These are phyloP conservation scores for Trypanosoma conorhini DNA, from an alignment of 208 protist genomes.

Conservation along the genomic window DNA sequence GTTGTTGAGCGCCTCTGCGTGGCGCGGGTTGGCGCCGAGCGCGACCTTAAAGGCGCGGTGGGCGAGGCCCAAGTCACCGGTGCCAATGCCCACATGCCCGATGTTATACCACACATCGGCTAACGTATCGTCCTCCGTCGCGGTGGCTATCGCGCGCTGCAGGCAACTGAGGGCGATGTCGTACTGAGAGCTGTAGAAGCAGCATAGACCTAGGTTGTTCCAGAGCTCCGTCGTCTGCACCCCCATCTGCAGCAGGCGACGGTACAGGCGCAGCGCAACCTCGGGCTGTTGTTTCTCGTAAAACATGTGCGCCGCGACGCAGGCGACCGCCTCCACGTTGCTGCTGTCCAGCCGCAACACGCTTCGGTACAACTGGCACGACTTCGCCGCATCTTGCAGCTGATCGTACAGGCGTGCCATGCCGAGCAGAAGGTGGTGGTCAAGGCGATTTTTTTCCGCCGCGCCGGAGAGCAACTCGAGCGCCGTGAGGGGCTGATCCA, in stretches of 20 bases:
- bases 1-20: slow-evolving; percentile 95
- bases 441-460: slow-evolving; percentile 78
- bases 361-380: slow-evolving; percentile 78
- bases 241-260: slow-evolving; percentile 95
- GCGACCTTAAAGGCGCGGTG: slow-evolving; percentile 93
- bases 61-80: slow-evolving; percentile 91
- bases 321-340: slow-evolving; percentile 95
- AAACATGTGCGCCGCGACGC: slow-evolving; percentile 93
- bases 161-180: slow-evolving; percentile 95
- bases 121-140: slow-evolving; percentile 60
- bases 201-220: slow-evolving; percentile 96
- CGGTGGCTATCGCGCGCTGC: slow-evolving; percentile 77
- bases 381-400: slow-evolving; percentile 83
- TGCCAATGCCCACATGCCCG: slow-evolving; percentile 91
- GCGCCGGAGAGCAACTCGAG: slow-evolving; percentile 86
- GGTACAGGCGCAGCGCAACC: slow-evolving; percentile 93
- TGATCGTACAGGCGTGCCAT: slow-evolving; percentile 91
- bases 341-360: slow-evolving; percentile 88
- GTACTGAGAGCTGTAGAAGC: slow-evolving; percentile 93
- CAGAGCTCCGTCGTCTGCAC: slow-evolving; percentile 92
- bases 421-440: slow-evolving; percentile 87
- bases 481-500: slow-evolving; percentile 94
- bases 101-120: slow-evolving; percentile 97
- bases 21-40: slow-evolving; percentile 78
- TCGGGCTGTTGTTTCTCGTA: slow-evolving; percentile 95